phyloP scores from a whole-genome alignment of 2,329 filamentous ascomycete genomes.

The Tolypocladium pustulatum region DNA sequence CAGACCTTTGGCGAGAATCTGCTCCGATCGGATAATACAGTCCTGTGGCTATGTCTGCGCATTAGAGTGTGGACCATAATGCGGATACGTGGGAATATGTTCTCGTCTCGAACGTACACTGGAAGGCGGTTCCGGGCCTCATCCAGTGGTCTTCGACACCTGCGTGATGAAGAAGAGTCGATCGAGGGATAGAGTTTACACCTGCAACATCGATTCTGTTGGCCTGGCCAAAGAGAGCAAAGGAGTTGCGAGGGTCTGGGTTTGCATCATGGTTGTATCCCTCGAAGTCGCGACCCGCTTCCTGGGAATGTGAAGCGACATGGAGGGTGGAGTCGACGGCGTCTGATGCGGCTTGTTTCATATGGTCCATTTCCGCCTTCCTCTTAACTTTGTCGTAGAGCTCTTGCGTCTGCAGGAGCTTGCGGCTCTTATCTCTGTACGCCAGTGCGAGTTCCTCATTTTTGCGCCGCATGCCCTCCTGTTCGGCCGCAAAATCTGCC shows the following conservation, averaged over 20 bases:
- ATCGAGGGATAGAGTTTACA: constrained; percentile 6
- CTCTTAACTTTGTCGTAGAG: constrained; percentile 51
- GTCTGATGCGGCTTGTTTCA: constrained; percentile 43
- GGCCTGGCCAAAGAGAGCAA: constrained; percentile 6
- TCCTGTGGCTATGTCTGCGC: background rate
- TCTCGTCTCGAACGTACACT: background rate
- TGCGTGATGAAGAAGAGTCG: background rate
- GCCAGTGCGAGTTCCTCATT: constrained; percentile 60
- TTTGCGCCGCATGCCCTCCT: constrained; percentile 54
- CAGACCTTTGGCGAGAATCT: constrained; percentile 5
- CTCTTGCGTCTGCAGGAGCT: constrained; percentile 57
- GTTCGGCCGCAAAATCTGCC: constrained; percentile 46
- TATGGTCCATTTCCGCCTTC: constrained; percentile 41
- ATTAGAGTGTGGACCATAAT: background rate
- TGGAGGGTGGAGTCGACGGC: constrained; percentile 20
- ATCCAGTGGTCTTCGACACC: background rate
- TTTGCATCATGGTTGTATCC: background rate
- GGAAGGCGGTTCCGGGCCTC: background rate
- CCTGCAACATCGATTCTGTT: constrained; percentile 9
- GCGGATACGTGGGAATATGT: background rate
- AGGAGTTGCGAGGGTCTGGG: background rate
- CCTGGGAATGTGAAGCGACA: constrained; percentile 5
- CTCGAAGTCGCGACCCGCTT: constrained; percentile 1
- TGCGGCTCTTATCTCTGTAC: constrained; percentile 60
- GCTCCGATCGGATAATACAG: background rate